phyloP scores from a whole-genome alignment of 139 green algal species.

The Microglena sp. region DNA sequence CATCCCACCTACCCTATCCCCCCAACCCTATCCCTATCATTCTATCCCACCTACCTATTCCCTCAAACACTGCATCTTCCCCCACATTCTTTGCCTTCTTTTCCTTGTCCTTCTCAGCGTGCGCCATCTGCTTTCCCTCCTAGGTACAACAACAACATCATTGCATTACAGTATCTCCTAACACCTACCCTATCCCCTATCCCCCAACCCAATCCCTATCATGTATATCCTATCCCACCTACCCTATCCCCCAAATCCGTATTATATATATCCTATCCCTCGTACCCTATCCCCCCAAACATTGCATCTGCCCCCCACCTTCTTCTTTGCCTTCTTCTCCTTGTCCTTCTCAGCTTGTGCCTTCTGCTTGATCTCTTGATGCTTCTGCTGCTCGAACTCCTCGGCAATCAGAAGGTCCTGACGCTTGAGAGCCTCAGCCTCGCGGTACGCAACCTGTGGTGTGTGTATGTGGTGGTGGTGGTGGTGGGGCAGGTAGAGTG shows the following conservation, averaged over 20 bases:
- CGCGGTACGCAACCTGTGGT: slow-evolving; percentile 59
- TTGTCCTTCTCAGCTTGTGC: slow-evolving; percentile 50
- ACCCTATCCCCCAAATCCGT: too few species aligned
- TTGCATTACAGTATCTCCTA: neutral
- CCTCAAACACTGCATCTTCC: too few species aligned
- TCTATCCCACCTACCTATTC: too few species aligned
- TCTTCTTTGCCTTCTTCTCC: slow-evolving; percentile 70
- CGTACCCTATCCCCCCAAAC: too few species aligned
- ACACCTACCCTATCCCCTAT: neutral
- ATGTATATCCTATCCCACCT: too few species aligned
- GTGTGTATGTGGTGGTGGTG: neutral
- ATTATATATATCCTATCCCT: neutral
- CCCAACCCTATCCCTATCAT: too few species aligned
- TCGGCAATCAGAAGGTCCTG: slow-evolving; percentile 86
- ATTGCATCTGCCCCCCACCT: slow-evolving; percentile 39
- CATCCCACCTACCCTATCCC: too few species aligned
- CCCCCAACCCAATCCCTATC: neutral
- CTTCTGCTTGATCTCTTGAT: slow-evolving; percentile 47
- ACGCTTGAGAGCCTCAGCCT: slow-evolving; percentile 73
- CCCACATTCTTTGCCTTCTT: too few species aligned
- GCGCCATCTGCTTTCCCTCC: slow-evolving; percentile 39
- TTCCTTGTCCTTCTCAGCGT: too few species aligned
- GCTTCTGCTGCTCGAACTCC: slow-evolving; percentile 57
- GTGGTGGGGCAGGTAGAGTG: neutral
- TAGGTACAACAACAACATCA: too few species aligned